phyloP scores from a whole-genome alignment of 257 asterid genomes.

The Verbena officinalis region DNA sequence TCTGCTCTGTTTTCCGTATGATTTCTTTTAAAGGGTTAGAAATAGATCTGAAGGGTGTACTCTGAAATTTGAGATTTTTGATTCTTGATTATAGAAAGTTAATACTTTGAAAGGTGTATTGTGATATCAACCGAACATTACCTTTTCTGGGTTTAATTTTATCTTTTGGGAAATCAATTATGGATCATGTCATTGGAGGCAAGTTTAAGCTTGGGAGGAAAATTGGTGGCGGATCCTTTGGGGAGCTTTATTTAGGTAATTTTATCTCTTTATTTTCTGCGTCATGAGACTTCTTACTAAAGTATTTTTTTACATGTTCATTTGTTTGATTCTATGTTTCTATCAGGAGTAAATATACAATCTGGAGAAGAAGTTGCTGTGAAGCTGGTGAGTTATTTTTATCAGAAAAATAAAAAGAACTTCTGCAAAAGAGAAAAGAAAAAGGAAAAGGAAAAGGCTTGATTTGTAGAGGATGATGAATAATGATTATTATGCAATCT shows the following conservation, averaged over 20 bases:
- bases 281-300: background rate
- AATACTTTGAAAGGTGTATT: constrained; percentile 19
- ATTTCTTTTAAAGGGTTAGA: constrained; percentile 23
- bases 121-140: constrained; percentile 19
- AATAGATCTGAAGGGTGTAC: constrained; percentile 33
- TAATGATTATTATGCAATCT: background rate
- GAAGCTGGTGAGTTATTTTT: constrained; percentile 71
- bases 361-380: constrained; percentile 91
- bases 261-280: constrained; percentile 8
- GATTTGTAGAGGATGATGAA: constrained; percentile 9
- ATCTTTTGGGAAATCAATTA: constrained; percentile 35
- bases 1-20: constrained; percentile 23
- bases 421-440: background rate
- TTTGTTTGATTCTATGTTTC: constrained; percentile 9
- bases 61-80: constrained; percentile 30
- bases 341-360: constrained; percentile 73
- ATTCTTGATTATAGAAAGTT: constrained; percentile 23
- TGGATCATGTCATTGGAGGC: constrained; percentile 84
- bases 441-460: background rate
- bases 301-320: background rate
- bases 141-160: constrained; percentile 23
- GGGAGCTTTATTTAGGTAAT: constrained; percentile 88
- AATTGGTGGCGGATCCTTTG: constrained; percentile 97
- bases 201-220: constrained; percentile 86
- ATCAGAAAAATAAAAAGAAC: background rate